phyloP scores from a whole-genome alignment of 805 yeast species.

The Candida pseudofarinosa region DNA sequence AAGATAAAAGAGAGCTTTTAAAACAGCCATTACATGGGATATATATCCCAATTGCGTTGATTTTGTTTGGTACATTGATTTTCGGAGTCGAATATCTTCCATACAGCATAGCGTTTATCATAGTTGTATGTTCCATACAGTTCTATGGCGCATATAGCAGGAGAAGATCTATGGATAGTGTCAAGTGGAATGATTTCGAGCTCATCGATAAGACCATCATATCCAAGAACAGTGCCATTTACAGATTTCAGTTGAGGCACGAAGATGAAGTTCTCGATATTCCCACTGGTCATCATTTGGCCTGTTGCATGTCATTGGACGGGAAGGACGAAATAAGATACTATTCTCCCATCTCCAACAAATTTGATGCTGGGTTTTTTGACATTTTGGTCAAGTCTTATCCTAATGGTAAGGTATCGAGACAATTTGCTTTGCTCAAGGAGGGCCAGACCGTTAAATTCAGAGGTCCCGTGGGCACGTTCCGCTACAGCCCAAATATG shows the following conservation, averaged over 20 bases:
- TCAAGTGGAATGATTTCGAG: slow-evolving; percentile 63
- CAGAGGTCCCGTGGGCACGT: slow-evolving; percentile 77
- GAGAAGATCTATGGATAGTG: slow-evolving; percentile 43
- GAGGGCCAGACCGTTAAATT: slow-evolving; percentile 67
- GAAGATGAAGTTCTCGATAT: slow-evolving; percentile 59
- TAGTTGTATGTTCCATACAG: slow-evolving; percentile 28
- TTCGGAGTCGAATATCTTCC: slow-evolving; percentile 51
- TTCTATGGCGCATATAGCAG: slow-evolving; percentile 39
- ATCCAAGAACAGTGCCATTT: slow-evolving; percentile 67
- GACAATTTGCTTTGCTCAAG: slow-evolving; percentile 56
- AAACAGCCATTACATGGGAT: slow-evolving; percentile 75
- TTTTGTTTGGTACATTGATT: slow-evolving; percentile 57
- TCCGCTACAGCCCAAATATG: slow-evolving; percentile 54
- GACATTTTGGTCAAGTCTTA: slow-evolving; percentile 77
- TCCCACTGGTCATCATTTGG: slow-evolving; percentile 75
- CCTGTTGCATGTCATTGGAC: slow-evolving; percentile 47
- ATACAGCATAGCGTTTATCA: slow-evolving; percentile 33
- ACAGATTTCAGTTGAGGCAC: slow-evolving; percentile 62
- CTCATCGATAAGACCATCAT: slow-evolving; percentile 70
- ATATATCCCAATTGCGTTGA: slow-evolving; percentile 61
- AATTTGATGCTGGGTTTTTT: slow-evolving; percentile 66
- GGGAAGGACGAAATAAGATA: slow-evolving; percentile 58
- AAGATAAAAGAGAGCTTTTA: slow-evolving; percentile 50
- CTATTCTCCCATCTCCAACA: slow-evolving; percentile 74
- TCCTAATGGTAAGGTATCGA: slow-evolving; percentile 66